Evolutionary conservation across 2,329 filamentous ascomycete species (phyloP).

Genomic region (Fonsecaea monophora): DNA sequence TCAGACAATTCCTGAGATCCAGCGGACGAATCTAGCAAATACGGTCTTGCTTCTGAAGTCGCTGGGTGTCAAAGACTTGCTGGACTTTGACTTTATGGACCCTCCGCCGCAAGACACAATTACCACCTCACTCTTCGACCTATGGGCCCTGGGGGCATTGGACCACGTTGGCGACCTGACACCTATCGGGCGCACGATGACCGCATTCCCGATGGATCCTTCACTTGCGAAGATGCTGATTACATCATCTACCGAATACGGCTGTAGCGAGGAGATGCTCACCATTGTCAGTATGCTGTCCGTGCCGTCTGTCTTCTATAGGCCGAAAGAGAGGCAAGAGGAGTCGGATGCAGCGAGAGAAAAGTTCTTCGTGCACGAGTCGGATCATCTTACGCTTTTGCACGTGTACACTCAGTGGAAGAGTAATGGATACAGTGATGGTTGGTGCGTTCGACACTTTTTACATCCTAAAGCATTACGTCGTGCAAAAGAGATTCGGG

Average conservation of each 20-base stretch:
- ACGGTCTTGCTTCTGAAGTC: conserved; percentile 87
- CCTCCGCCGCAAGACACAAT: conserved; percentile 98
- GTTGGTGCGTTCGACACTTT: conserved; percentile 93
- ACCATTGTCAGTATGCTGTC: conserved; percentile 98
- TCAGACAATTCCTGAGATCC: conserved; percentile 96
- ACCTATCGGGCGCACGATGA: conserved; percentile 87
- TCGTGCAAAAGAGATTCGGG: conserved; percentile 89
- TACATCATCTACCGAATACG: conserved; percentile 85
- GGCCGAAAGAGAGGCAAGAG: conserved; percentile 94
- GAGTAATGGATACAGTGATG: conserved; percentile 84
- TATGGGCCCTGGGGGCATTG: conserved; percentile 92
- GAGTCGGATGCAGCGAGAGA: conserved; percentile 94
- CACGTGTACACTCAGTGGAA: conserved; percentile 98
- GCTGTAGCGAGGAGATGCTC: conserved; percentile 95
- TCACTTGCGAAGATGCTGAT: conserved; percentile 94
- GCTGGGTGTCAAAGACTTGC: conserved; percentile 86
- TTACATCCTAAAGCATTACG: conserved; percentile 92
- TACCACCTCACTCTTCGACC: conserved; percentile 93
- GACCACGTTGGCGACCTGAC: conserved; percentile 95
- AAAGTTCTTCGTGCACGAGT: conserved; percentile 98
- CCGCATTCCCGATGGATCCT: conserved; percentile 97
- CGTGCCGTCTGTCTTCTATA: conserved; percentile 94
- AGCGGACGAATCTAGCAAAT: conserved; percentile 86
- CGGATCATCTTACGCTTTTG: conserved; percentile 91
- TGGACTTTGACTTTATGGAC: conserved; percentile 98